Base-by-base conservation (phyloP, 495 filamentous ascomycete species). In the Filosporella fistucella region DNA sequence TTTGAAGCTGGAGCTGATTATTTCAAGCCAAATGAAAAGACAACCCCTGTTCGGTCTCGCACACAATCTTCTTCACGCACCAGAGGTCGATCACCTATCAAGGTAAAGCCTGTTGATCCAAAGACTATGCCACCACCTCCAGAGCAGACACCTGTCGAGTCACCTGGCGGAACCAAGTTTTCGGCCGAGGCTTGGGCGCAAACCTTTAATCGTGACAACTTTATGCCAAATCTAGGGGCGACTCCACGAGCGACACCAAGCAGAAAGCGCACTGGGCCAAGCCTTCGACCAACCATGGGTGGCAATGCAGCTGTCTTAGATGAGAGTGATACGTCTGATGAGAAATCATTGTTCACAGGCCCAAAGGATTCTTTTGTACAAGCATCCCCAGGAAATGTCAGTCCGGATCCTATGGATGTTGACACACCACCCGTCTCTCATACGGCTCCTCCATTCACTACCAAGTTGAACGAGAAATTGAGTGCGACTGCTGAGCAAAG, bases 151-250 rank as follows among this genome's bases (percentile, higher is more conserved):
- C 18, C 38, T 0, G 43, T 42, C 16, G 42, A 47, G 17, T 57
- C 57, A 22, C 54, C 58, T 10, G 47, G 58, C n/a, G 54, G 29
- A 8, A 49, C 65, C 1, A 77, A 70, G 21, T 93, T 89, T 55
- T 73, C 77, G 22, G 67, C 76, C 2, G 81, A 85, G 25, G 59
- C 80, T 23, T 95, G 88, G 88, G 62, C 62, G 42, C 68, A 80
- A 44, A 74, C 77, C 44, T 78, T 91, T 51, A 76, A 75, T 14
- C 69, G 81, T 37, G 63, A 84, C 20, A 77, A 71, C 16, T 85
- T 81, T 58, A 72, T 64, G 12, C 70, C 69, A 10, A 47, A 7
- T 11, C 18, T 32, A 28, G 14, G 12, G 3, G 25, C 24, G n/a
- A 32, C 57, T 28, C 36, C 26, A 3, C 47, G 52, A 18, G 26